A percentile compares a stretch with the other conserved stretches of the same genome.
These are phyloP conservation scores for Penicillium thymicola DNA, from an alignment of 2,329 filamentous ascomycete species.

Conservation along the genomic window DNA sequence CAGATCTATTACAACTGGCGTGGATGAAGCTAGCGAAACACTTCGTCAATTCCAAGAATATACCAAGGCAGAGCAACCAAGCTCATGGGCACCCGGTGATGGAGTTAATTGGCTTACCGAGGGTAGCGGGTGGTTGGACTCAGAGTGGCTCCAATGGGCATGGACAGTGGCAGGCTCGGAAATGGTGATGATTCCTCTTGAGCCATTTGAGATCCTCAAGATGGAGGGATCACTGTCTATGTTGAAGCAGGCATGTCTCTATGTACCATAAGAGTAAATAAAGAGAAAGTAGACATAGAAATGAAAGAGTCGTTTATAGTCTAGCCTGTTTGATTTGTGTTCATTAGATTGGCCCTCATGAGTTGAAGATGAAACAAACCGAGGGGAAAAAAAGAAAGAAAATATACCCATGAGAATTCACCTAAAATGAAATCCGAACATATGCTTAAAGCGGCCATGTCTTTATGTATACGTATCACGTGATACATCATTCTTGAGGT, in stretches of 20 bases:
- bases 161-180: constrained; percentile 44
- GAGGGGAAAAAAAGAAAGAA: neutral
- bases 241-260: constrained; percentile 35
- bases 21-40: constrained; percentile 11
- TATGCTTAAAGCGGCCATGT: neutral
- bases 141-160: constrained; percentile 43
- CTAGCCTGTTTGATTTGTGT: neutral
- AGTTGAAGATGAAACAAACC: neutral
- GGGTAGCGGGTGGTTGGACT: constrained; percentile 37
- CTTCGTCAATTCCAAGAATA: constrained; percentile 15
- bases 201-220: constrained; percentile 33
- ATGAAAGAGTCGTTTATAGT: neutral
- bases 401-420: neutral
- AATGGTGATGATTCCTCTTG: constrained; percentile 33
- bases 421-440: neutral
- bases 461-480: neutral
- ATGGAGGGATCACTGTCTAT: constrained; percentile 23
- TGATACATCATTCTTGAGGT: neutral
- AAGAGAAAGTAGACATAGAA: neutral
- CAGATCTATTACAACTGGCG: constrained; percentile 30
- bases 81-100: constrained; percentile 8
- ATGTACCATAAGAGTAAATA: constrained; percentile 32
- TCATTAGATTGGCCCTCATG: neutral
- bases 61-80: constrained; percentile 8
- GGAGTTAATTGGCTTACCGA: constrained; percentile 18